These are phyloP conservation scores for Rhododendron ovatum DNA, from an alignment of 148 eudicot genomes.

Conservation along the genomic window DNA sequence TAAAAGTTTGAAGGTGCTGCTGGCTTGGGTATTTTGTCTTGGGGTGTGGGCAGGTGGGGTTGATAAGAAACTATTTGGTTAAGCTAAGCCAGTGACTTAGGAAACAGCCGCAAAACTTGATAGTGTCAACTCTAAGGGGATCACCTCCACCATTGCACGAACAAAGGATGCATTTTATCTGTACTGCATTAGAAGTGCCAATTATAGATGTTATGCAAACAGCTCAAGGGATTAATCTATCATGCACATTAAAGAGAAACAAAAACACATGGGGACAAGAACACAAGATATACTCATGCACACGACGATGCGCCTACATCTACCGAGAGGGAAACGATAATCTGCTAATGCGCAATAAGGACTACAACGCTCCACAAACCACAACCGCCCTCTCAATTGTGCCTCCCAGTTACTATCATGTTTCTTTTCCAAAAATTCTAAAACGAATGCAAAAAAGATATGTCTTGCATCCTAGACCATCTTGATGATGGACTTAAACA, in stretches of 20 bases:
- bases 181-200: neutral
- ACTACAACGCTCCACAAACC: neutral
- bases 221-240: neutral
- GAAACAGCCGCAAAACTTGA: neutral
- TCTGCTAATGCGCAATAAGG: neutral
- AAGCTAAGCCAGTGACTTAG: neutral
- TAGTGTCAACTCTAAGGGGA: neutral
- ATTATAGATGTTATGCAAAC: neutral
- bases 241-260: neutral
- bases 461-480: neutral
- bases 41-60: neutral
- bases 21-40: neutral
- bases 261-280: neutral
- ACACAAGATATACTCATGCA: neutral
- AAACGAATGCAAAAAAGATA: neutral
- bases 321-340: neutral
- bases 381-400: neutral
- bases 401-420: neutral
- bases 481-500: neutral
- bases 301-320: neutral
- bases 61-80: neutral
- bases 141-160: neutral
- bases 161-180: neutral
- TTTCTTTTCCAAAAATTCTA: neutral
- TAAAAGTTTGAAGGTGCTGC: neutral